phyloP scores from a whole-genome alignment of 257 asterid genomes.

The Solanum phureja region DNA sequence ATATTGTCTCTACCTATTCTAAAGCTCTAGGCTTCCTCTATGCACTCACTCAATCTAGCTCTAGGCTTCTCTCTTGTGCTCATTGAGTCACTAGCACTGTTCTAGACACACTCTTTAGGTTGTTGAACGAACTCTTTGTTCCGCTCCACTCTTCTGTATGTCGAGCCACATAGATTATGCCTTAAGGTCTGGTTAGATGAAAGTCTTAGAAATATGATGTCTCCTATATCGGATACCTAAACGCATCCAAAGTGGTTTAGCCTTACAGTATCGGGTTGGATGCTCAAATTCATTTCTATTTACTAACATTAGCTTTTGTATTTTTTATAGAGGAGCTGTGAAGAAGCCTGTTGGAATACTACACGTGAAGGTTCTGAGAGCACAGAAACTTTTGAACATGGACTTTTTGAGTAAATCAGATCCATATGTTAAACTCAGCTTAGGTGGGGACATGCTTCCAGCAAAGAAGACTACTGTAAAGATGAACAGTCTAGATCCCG shows the following conservation, averaged over 20 bases:
- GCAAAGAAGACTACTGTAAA: conserved; percentile 54
- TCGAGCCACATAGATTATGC: neutral
- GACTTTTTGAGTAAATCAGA: conserved; percentile 63
- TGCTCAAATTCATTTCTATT: neutral
- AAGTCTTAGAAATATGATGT: neutral
- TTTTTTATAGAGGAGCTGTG: conserved; percentile 41
- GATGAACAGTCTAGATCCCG: conserved; percentile 66
- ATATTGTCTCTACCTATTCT: neutral
- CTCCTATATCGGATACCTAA: neutral
- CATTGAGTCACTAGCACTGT: neutral
- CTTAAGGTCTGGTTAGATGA: neutral
- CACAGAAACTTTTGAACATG: conserved; percentile 47
- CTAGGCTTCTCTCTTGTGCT: neutral
- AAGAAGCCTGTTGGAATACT: conserved; percentile 85
- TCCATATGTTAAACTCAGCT: conserved; percentile 74
- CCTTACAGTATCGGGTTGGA: neutral
- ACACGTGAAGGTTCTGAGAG: conserved; percentile 62
- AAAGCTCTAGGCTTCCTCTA: neutral
- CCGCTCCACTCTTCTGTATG: neutral
- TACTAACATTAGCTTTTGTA: neutral
- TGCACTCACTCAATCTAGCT: neutral
- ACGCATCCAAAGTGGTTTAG: neutral
- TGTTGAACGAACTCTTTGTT: neutral
- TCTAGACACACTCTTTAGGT: neutral
- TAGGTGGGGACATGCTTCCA: conserved; percentile 51